Base-by-base conservation (phyloP, 306 rosid species). In the Acmispon strigosus region DNA sequence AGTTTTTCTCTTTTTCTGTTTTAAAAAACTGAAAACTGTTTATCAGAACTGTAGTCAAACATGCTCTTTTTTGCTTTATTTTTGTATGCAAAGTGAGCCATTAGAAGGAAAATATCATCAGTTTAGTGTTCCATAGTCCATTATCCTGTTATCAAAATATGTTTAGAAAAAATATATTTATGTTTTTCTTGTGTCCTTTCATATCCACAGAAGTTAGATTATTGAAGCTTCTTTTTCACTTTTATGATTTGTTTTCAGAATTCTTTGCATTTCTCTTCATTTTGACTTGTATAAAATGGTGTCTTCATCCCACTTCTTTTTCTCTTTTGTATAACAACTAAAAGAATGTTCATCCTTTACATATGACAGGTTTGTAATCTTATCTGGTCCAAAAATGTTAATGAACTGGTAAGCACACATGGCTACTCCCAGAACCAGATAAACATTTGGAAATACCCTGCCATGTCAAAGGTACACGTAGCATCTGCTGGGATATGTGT, bases 361-460 rank as follows among this genome's bases (percentile, higher is more conserved):
- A 61, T 39, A n/a, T 60, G 79, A 55, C 83, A 92, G 98, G 98
- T 92, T 16, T 92, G 98, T 88, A 92, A 89, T 78, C 96, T 92
- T 47, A 96, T 80, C 52, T 92, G 98, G 98, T 92, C 98, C 12
- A 92, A 92, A 83, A 89, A 92, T 81, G 98, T 92, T 50, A 89
- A 89, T 27, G 98, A 92, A 80, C 85, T 92, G 10, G 98, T 92
- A 52, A 92, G 98, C 89, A 92, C 98, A 9, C 98, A 92, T 54
- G 98, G 98, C 4, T 92, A 89, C 82, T 92, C 98, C 76, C 98
- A 89, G 83, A 92, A 92, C 82, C 96, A 92, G 75, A 92, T 92
- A 73, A 87, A 87, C 57, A 94, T 92, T 73, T 89, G 98, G 98
- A 89, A 88, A 84, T 92, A 92, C 61, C 98, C 96, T 11, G 70